Conservation (phyloP, 495 filamentous ascomycete genomes). For the Viridothelium virens region DNA sequence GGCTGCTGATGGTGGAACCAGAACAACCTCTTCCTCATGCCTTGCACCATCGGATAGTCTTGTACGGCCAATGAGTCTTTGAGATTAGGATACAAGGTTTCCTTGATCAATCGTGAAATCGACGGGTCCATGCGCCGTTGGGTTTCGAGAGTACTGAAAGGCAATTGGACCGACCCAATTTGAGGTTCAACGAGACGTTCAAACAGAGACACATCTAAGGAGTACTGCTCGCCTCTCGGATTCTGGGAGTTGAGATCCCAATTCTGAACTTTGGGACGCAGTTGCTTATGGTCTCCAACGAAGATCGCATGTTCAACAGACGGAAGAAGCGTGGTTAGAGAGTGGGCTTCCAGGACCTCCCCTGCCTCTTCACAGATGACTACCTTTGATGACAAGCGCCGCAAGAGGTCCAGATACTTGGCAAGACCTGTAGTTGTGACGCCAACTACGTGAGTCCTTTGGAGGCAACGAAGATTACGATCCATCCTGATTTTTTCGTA, state of each 20-base stretch:
- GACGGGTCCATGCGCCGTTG: slow-evolving; percentile 70
- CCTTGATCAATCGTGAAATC: slow-evolving; percentile 50
- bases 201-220: slow-evolving; percentile 58
- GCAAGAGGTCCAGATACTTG: slow-evolving; percentile 52
- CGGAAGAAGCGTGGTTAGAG: slow-evolving; percentile 58
- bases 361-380: slow-evolving; percentile 69
- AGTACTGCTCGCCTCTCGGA: slow-evolving; percentile 45
- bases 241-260: slow-evolving; percentile 55
- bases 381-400: slow-evolving; percentile 54
- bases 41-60: slow-evolving; percentile 50
- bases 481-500: slow-evolving; percentile 41
- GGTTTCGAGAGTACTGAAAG: slow-evolving; percentile 50
- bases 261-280: slow-evolving; percentile 60
- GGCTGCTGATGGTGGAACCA: slow-evolving; percentile 60
- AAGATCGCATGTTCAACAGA: slow-evolving; percentile 62
- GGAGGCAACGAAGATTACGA: slow-evolving; percentile 44
- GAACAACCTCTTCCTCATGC: slow-evolving; percentile 57
- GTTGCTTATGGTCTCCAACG: slow-evolving; percentile 68
- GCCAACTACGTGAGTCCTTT: slow-evolving; percentile 53
- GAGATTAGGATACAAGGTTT: slow-evolving; percentile 57
- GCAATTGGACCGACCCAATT: slow-evolving; percentile 34
- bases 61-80: slow-evolving; percentile 47
- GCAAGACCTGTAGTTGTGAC: slow-evolving; percentile 69
- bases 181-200: slow-evolving; percentile 53
- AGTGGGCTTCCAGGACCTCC: slow-evolving; percentile 65